Percentiles rank a stretch among this genome's conserved stretches.
These are phyloP conservation scores for Trypanosoma scelopori DNA, from an alignment of 208 protist genomes.

Conservation along the genomic window DNA sequence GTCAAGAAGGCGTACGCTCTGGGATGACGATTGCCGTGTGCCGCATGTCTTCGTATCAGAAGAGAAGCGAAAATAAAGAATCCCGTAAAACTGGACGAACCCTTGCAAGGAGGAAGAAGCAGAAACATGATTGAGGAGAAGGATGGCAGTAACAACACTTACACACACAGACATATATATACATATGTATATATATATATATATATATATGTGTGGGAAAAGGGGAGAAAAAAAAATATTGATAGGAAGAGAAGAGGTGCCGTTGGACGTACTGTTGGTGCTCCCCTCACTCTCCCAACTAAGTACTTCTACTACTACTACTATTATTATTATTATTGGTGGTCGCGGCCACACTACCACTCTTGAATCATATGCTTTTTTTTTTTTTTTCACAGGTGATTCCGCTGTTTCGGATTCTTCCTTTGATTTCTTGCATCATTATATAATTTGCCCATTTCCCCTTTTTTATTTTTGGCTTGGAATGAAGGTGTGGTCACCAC, in stretches of 20 bases:
- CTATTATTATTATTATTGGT: conserved; percentile 9
- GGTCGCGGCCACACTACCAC: too few relatives aligned
- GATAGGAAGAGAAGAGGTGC: not conserved
- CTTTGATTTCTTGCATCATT: conserved; percentile 8
- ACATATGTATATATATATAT: too few relatives aligned
- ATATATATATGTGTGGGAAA: not conserved
- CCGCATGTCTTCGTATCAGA: not conserved
- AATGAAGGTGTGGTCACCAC: too few relatives aligned
- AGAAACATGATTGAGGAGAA: too few relatives aligned
- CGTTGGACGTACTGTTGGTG: not conserved
- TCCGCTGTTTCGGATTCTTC: conserved; percentile 3
- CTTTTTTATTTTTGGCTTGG: too few relatives aligned
- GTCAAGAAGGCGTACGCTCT: conserved; percentile 34
- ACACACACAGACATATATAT: too few relatives aligned
- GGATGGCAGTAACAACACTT: not conserved
- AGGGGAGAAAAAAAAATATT: not conserved
- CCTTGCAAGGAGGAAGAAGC: not conserved
- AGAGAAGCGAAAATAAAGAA: conserved; percentile 3
- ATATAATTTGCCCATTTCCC: too few relatives aligned
- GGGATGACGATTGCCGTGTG: too few relatives aligned
- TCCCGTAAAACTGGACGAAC: not conserved
- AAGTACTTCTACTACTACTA: conserved; percentile 10
- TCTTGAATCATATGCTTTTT: conserved; percentile 10
- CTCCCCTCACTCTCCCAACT: not conserved
- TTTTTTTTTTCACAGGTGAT: not conserved